Evolutionary conservation across 176 grass and related monocot genomes (phyloP).

Genomic region (Lolium rigidum): DNA sequence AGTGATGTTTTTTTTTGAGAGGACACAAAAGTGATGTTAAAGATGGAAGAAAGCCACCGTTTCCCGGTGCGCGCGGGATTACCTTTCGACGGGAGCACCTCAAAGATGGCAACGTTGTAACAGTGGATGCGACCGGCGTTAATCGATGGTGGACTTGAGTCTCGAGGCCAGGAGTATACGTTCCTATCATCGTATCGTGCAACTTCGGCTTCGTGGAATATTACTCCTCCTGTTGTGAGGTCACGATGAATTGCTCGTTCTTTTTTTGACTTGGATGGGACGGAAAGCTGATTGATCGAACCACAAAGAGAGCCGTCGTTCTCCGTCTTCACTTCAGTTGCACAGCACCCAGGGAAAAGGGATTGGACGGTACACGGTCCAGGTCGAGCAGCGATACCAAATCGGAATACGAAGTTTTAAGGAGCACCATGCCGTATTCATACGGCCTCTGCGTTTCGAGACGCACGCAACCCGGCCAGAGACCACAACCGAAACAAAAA

Average conservation of each 20-base stretch:
- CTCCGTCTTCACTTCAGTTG: constrained; percentile 8
- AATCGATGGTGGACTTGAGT: background rate
- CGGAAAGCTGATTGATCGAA: constrained; percentile 8
- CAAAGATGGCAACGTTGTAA: background rate
- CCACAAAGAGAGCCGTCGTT: constrained; percentile 2
- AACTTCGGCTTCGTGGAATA: background rate
- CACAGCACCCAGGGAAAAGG: background rate
- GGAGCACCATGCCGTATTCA: background rate
- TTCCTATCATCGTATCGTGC: constrained; percentile 19
- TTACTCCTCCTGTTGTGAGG: background rate
- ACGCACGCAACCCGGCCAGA: background rate
- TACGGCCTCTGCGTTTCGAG: background rate
- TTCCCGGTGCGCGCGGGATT: no score
- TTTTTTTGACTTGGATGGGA: constrained; percentile 3
- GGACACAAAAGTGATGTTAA: no score
- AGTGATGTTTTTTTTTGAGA: no score
- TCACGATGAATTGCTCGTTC: background rate
- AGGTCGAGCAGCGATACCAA: background rate
- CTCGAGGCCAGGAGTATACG: background rate
- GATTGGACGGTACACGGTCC: background rate
- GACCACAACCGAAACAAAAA: background rate
- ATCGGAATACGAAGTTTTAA: background rate
- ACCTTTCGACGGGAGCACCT: background rate
- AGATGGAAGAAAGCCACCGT: no score
- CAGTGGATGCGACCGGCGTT: background rate